Conservation (phyloP, 2,329 filamentous ascomycete genomes). For the Leptographium wingfieldii region DNA sequence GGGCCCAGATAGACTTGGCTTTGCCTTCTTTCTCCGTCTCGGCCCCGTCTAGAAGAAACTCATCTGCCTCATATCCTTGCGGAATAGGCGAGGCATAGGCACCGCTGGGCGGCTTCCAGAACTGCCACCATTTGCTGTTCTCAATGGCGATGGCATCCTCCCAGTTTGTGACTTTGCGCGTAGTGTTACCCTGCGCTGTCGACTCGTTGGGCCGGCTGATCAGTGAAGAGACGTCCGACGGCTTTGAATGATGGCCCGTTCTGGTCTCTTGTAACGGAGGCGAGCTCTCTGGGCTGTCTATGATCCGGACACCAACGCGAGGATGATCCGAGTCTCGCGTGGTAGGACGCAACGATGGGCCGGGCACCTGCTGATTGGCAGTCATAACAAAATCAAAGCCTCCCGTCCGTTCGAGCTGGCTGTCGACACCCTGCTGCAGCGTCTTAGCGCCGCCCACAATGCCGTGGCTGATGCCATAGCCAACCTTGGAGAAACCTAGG, state of each 20-base stretch:
- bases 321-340: neutral
- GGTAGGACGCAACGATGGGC: slow-evolving; percentile 3
- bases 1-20: slow-evolving; percentile 35
- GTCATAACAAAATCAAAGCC: slow-evolving; percentile 31
- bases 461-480: slow-evolving; percentile 36
- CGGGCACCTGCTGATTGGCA: slow-evolving; percentile 3
- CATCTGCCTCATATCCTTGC: slow-evolving; percentile 35
- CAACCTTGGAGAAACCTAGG: slow-evolving; percentile 27
- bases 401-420: slow-evolving; percentile 40
- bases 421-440: slow-evolving; percentile 36
- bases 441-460: slow-evolving; percentile 35
- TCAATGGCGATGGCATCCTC: slow-evolving; percentile 36
- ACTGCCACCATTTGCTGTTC: slow-evolving; percentile 43
- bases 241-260: slow-evolving; percentile 21
- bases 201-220: slow-evolving; percentile 5
- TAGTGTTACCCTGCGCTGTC: slow-evolving; percentile 31
- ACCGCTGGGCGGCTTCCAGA: slow-evolving; percentile 51
- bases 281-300: neutral
- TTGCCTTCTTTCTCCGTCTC: slow-evolving; percentile 17
- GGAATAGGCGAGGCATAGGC: slow-evolving; percentile 50
- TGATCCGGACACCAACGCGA: neutral
- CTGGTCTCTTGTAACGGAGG: neutral
- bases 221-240: slow-evolving; percentile 17
- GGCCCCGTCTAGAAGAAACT: slow-evolving; percentile 23
- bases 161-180: slow-evolving; percentile 34